Conservation (phyloP, 805 yeast genomes). For the Teunomyces panamensis region DNA sequence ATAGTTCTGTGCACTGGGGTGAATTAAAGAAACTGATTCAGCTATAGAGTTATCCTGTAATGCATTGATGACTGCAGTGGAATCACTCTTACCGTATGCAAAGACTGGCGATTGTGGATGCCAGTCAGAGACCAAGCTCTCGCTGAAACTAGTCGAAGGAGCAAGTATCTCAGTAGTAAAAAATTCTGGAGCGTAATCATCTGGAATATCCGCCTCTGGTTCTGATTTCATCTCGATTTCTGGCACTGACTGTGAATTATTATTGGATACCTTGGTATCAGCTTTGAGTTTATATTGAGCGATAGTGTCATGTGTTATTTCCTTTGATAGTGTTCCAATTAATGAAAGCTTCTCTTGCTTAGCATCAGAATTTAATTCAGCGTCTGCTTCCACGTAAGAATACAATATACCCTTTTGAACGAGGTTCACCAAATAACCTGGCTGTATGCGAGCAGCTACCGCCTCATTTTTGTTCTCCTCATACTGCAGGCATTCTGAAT, state of each 20-base stretch:
- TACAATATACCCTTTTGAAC: conserved; percentile 85
- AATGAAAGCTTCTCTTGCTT: conserved; percentile 10
- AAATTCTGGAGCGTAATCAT: not conserved
- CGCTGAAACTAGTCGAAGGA: conserved; percentile 37
- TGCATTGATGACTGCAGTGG: conserved; percentile 45
- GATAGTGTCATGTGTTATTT: conserved; percentile 45
- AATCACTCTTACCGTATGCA: conserved; percentile 54
- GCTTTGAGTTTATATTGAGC: conserved; percentile 25
- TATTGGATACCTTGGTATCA: conserved; percentile 17
- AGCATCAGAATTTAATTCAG: not conserved
- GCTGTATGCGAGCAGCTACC: conserved; percentile 51
- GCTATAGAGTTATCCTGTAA: conserved; percentile 25
- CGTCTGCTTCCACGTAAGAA: conserved; percentile 21
- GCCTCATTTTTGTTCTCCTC: conserved; percentile 44
- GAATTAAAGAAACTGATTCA: conserved; percentile 28
- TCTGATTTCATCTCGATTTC: conserved; percentile 3
- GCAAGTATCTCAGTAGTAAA: conserved; percentile 34
- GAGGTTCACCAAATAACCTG: conserved; percentile 76
- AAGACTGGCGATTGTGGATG: conserved; percentile 49
- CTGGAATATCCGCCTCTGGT: conserved; percentile 1
- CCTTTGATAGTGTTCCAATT: conserved; percentile 25
- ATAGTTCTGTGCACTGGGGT: conserved; percentile 21
- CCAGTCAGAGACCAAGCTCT: conserved; percentile 53
- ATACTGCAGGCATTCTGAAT: conserved; percentile 57
- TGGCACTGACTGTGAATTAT: not conserved